These are phyloP conservation scores for Wickerhamiella siamensis DNA, from an alignment of 805 yeast genomes.

Conservation along the genomic window DNA sequence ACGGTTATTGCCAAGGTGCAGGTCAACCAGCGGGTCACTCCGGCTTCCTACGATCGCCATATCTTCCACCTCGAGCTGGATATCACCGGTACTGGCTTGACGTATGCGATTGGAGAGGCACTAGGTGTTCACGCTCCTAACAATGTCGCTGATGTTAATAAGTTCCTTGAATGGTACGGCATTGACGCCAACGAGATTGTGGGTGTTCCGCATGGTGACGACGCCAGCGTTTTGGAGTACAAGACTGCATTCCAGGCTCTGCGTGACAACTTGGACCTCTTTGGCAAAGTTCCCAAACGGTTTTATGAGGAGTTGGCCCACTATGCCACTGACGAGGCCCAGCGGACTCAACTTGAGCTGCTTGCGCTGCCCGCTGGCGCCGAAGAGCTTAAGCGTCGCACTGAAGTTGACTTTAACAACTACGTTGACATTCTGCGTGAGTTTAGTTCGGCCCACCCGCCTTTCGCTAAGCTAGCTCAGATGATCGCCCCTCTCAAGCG, in stretches of 20 bases:
- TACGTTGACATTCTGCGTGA: constrained; percentile 70
- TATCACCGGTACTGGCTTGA: constrained; percentile 76
- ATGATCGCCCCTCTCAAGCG: constrained; percentile 80
- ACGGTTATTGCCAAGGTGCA: constrained; percentile 81
- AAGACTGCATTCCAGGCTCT: constrained; percentile 75
- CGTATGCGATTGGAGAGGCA: constrained; percentile 91
- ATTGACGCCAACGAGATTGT: constrained; percentile 55
- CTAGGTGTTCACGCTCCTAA: constrained; percentile 90
- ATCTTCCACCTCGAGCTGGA: constrained; percentile 95
- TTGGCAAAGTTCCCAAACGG: constrained; percentile 92
- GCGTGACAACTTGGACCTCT: constrained; percentile 66
- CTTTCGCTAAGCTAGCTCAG: constrained; percentile 50
- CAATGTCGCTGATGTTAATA: constrained; percentile 44
- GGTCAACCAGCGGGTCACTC: constrained; percentile 85
- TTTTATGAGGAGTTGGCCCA: constrained; percentile 74
- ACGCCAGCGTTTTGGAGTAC: constrained; percentile 36
- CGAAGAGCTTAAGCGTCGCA: constrained; percentile 64
- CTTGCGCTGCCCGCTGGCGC: constrained; percentile 73
- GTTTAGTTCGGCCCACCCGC: constrained; percentile 72
- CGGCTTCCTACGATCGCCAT: constrained; percentile 76
- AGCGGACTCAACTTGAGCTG: constrained; percentile 44
- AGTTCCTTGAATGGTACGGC: constrained; percentile 59
- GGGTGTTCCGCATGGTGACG: constrained; percentile 55
- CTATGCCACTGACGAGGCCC: constrained; percentile 54
- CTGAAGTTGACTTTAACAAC: constrained; percentile 68